These are phyloP conservation scores for Sporothrix humicola DNA, from an alignment of 2,329 filamentous ascomycete species.

Conservation along the genomic window DNA sequence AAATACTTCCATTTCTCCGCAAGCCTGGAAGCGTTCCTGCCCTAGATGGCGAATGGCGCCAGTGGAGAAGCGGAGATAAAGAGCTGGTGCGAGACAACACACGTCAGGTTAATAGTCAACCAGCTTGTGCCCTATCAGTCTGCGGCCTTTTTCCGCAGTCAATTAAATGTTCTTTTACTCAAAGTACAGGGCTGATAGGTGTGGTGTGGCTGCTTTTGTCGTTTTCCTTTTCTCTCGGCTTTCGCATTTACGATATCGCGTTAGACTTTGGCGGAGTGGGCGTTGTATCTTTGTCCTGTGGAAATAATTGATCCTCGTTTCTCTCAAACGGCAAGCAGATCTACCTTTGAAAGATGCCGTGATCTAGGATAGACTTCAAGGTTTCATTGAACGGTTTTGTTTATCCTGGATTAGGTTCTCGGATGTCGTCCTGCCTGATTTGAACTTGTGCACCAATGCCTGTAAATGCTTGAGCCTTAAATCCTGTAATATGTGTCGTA, in stretches of 20 bases:
- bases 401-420: background rate
- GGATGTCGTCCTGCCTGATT: background rate
- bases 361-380: too few relatives aligned
- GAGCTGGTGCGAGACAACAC: background rate
- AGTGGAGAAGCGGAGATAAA: constrained; percentile 1
- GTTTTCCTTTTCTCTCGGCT: background rate
- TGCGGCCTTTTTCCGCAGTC: background rate
- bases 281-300: too few relatives aligned
- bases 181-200: background rate
- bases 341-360: too few relatives aligned
- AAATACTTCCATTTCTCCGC: background rate
- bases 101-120: too few relatives aligned
- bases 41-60: background rate
- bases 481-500: background rate
- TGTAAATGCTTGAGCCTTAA: background rate
- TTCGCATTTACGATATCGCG: background rate
- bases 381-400: too few relatives aligned
- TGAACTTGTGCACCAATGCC: too few relatives aligned
- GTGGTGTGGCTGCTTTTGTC: background rate
- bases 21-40: background rate
- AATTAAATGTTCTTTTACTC: background rate
- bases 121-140: background rate
- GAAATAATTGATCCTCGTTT: too few relatives aligned
- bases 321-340: too few relatives aligned
- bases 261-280: background rate